Evolutionary conservation across 192 early-diverging fungal genomes (phyloP), one percentile per base, ranked within the genome.

Genomic region (Umbelopsis isabellina): DNA sequence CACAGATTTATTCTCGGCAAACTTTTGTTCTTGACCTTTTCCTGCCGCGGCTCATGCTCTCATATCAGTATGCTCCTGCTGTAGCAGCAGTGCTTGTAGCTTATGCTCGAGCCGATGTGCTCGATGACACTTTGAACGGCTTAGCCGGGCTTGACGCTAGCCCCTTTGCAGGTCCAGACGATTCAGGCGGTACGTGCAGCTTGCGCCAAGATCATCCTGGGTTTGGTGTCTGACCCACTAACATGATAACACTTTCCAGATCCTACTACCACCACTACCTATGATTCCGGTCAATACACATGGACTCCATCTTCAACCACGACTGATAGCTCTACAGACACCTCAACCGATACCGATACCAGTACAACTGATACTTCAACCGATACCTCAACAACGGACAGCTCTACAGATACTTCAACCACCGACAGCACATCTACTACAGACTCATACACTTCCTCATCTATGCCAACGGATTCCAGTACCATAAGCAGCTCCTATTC

Each of bases 321-420:
- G 10, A 49, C 20, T 20, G 49, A 51, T 49, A 18, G 46, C 7
- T 30, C 48, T 41, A 30, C 55, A 27, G 51, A 48, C 45, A 64
- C 71, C n/a, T 4, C 10, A 27, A 66, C 16, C 11, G 22, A 23
- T 46, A 46, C 65, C 8, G 2, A 22, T 4, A 66, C 33, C 12
- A 68, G 44, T 21, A 47, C 27, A 13, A 67, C 66, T 23, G 66
- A 68, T 45, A 68, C 66, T 48, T 2, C 66, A 22, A 69, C 68
- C 11, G 68, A 69, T 37, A 69, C 49, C 33, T 21, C 68, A 27
- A 69, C 68, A 27, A 41, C 49, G 35, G 9, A 27, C n/a, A 33
- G 16, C 15, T 16, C 44, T 33, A 16, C 65, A 6, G 21, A 22
- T 35, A 30, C 27, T 30, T 2, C 27, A 8, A 65, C 33, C 3